phyloP scores from a whole-genome alignment of 768 basidiomycete species.

The Neoboletus brunneissimus region DNA sequence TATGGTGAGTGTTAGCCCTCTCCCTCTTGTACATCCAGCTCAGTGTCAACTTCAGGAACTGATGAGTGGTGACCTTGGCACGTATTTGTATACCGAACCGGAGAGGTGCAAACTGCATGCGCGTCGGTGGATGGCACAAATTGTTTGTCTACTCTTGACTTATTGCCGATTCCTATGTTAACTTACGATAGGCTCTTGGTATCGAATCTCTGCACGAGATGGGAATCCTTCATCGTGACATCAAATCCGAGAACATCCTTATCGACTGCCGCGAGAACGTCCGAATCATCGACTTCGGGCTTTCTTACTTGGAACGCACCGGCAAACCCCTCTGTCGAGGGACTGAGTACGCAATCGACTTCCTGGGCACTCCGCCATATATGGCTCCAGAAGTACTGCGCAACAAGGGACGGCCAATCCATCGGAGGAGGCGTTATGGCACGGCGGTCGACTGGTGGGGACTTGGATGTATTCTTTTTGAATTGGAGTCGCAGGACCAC shows the following conservation, averaged over 20 bases:
- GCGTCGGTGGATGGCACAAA: slow-evolving; percentile 40
- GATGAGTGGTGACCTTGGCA: slow-evolving; percentile 37
- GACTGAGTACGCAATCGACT: slow-evolving; percentile 22
- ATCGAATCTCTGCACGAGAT: slow-evolving; percentile 49
- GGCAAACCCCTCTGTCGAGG: slow-evolving; percentile 10
- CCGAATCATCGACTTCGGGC: slow-evolving; percentile 43
- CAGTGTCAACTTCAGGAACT: slow-evolving; percentile 32
- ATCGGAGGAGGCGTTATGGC: slow-evolving; percentile 28
- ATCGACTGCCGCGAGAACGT: slow-evolving; percentile 42
- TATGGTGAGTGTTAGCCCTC: slow-evolving; percentile 33
- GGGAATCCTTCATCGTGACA: slow-evolving; percentile 66
- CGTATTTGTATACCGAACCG: slow-evolving; percentile 27
- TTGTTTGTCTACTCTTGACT: slow-evolving; percentile 24
- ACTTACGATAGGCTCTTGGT: slow-evolving; percentile 36
- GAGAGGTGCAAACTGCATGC: slow-evolving; percentile 28
- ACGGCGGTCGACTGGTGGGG: slow-evolving; percentile 41
- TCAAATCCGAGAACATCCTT: slow-evolving; percentile 72
- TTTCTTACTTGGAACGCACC: slow-evolving; percentile 25
- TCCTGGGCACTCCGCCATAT: slow-evolving; percentile 36
- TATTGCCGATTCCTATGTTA: not conserved
- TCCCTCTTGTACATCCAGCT: not conserved
- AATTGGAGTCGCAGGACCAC: slow-evolving; percentile 32
- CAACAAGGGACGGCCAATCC: slow-evolving; percentile 16
- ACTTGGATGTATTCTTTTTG: slow-evolving; percentile 40
- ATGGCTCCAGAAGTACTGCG: slow-evolving; percentile 42